Conservation (phyloP, 129 eudicot genomes). For the Cynara cardunculus region DNA sequence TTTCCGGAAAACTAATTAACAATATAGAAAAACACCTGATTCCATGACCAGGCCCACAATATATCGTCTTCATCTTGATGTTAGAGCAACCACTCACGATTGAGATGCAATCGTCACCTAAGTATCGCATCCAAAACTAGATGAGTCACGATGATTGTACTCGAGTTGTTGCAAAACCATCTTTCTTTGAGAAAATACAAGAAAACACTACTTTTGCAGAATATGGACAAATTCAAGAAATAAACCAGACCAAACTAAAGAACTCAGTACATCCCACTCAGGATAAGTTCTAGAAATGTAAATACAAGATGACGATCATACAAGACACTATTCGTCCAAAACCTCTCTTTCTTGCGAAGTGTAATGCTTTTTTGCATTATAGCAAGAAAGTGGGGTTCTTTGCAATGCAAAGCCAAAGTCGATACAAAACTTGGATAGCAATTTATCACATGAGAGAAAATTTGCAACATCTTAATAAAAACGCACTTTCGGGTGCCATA, state of each 20-base stretch:
- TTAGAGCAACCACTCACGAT: constrained; percentile 79
- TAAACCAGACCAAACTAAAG: no score
- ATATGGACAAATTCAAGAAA: background rate
- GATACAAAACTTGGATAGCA: background rate
- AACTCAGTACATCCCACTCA: no score
- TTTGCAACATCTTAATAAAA: background rate
- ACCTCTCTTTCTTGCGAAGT: background rate
- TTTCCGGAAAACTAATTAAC: background rate
- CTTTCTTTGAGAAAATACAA: background rate
- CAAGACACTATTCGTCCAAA: background rate
- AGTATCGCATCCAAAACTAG: constrained; percentile 20
- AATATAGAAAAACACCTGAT: constrained; percentile 52
- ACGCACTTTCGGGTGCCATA: background rate
- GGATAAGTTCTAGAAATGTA: background rate
- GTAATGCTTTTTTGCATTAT: background rate
- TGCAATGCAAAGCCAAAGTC: background rate
- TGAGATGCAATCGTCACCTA: constrained; percentile 95
- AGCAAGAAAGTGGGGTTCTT: background rate
- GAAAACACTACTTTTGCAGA: background rate
- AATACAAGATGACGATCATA: background rate
- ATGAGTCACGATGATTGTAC: background rate
- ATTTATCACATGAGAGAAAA: background rate
- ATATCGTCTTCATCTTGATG: constrained; percentile 85
- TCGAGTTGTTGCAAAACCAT: background rate
- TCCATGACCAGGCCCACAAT: constrained; percentile 98